Evolutionary conservation across 352 stramenopile genomes (phyloP).

Genomic region (Plasmopara viticola): DNA sequence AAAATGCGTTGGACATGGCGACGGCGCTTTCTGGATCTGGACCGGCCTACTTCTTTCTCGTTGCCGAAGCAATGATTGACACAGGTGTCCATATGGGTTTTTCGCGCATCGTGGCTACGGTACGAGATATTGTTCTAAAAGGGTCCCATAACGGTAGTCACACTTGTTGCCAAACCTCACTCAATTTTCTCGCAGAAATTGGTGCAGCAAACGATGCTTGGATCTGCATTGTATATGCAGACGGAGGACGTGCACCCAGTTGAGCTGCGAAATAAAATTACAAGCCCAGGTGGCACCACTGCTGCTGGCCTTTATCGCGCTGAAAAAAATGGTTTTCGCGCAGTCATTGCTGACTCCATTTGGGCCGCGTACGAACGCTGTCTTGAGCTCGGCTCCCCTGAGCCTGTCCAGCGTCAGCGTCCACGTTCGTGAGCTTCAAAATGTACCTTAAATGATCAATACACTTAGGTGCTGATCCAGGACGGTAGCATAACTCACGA

Average conservation of each 20-base stretch:
- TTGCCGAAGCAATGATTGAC: constrained; percentile 95
- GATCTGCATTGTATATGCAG: constrained; percentile 91
- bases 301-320: constrained; percentile 91
- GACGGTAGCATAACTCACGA: too few species aligned
- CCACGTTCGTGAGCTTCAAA: constrained; percentile 37
- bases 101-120: constrained; percentile 85
- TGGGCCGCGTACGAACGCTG: constrained; percentile 93
- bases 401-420: constrained; percentile 58
- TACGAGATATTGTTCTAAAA: constrained; percentile 15
- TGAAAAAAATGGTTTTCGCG: constrained; percentile 94
- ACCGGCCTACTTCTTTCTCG: constrained; percentile 94
- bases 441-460: neutral
- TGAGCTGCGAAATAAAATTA: constrained; percentile 92
- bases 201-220: constrained; percentile 91
- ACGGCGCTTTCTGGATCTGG: constrained; percentile 91
- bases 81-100: constrained; percentile 95
- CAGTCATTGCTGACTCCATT: constrained; percentile 91
- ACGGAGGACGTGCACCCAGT: constrained; percentile 87
- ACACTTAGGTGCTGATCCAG: neutral
- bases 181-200: constrained; percentile 55
- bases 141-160: too few species aligned
- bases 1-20: constrained; percentile 93
- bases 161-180: neutral
- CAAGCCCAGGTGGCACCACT: constrained; percentile 91
- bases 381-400: constrained; percentile 89